Conservation (phyloP, 2,329 filamentous ascomycete species). For the Fusarium ramigenum region DNA sequence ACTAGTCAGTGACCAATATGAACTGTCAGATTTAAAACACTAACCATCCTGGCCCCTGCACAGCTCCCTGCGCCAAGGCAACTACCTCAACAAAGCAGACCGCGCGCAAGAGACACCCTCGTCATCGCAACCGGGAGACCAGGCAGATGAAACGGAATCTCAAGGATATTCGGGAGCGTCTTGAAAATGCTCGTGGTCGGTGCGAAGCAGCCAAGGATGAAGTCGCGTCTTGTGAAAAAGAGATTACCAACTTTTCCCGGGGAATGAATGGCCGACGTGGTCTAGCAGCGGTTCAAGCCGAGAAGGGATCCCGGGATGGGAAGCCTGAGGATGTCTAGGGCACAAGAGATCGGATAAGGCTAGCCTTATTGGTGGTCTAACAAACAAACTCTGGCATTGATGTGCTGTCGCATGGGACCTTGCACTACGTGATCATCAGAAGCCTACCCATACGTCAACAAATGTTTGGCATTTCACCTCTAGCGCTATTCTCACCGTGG, state of each 20-base stretch:
- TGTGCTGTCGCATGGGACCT: background rate
- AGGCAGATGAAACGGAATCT: background rate
- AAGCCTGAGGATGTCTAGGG: background rate
- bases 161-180: background rate
- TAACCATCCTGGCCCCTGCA: background rate
- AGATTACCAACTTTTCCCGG: background rate
- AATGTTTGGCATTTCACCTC: background rate
- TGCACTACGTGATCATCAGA: background rate
- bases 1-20: background rate
- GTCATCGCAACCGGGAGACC: background rate
- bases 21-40: background rate
- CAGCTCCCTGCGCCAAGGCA: background rate
- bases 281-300: background rate
- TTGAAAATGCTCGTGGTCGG: background rate
- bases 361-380: background rate
- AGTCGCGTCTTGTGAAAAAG: background rate
- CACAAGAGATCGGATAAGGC: background rate
- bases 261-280: background rate
- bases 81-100: background rate
- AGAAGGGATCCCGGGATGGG: background rate
- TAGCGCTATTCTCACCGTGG: background rate
- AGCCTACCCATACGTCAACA: background rate
- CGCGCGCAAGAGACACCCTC: background rate
- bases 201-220: background rate
- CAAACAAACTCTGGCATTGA: background rate